phyloP scores from a whole-genome alignment of 495 filamentous ascomycete genomes.

The Bacidia rubella region DNA sequence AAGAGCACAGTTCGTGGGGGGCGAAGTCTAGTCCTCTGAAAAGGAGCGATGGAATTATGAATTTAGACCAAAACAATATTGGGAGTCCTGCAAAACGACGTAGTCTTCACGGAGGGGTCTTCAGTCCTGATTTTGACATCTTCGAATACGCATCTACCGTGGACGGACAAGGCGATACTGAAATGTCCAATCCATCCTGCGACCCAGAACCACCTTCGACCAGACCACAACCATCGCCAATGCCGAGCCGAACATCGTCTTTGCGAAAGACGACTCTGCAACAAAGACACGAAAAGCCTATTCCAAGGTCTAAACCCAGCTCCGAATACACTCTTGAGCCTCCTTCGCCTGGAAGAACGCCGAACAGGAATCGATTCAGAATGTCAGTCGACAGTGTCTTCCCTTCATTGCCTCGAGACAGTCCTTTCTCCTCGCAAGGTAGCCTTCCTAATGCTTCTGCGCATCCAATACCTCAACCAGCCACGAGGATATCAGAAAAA shows the following conservation, averaged over 20 bases:
- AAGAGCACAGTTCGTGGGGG: conserved; percentile 22
- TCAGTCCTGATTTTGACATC: conserved; percentile 52
- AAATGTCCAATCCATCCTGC: conserved; percentile 17
- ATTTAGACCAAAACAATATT: conserved; percentile 59
- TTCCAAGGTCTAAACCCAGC: conserved; percentile 31
- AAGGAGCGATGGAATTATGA: conserved; percentile 81
- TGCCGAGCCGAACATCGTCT: conserved; percentile 48
- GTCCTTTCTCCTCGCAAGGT: conserved; percentile 42
- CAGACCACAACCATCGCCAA: conserved; percentile 24
- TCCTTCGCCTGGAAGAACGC: conserved; percentile 31
- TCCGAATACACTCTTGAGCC: conserved; percentile 31
- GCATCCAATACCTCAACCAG: conserved; percentile 30
- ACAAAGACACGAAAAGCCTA: conserved; percentile 56
- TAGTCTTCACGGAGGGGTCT: conserved; percentile 57
- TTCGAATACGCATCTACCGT: conserved; percentile 43
- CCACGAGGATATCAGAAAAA: conserved; percentile 14
- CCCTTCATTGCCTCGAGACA: conserved; percentile 44
- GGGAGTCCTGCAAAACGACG: conserved; percentile 80
- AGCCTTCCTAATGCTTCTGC: conserved; percentile 42
- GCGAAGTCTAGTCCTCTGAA: conserved; percentile 76
- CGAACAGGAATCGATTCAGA: conserved; percentile 43
- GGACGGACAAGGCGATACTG: conserved; percentile 16
- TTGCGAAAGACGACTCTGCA: conserved; percentile 78
- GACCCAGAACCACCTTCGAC: conserved; percentile 16
- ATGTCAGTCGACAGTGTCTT: conserved; percentile 63